These are phyloP conservation scores for Amphibolis antarctica DNA, from an alignment of 106 monocot species.

Conservation along the genomic window DNA sequence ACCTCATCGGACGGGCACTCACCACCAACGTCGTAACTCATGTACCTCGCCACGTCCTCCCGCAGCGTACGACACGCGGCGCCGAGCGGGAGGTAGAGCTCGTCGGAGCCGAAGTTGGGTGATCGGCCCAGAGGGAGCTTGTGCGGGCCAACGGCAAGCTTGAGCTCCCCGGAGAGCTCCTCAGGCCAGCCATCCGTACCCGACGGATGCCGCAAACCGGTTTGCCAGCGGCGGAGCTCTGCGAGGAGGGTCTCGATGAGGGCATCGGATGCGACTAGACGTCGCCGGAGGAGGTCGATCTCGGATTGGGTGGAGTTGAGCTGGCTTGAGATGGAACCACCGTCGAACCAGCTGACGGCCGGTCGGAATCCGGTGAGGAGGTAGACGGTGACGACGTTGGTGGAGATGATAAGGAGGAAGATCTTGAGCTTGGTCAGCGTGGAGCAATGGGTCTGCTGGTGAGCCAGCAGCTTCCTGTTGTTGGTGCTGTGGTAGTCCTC, in stretches of 20 bases:
- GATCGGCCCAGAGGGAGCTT: conserved; percentile 24
- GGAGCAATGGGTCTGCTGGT: conserved; percentile 4
- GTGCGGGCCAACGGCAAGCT: conserved; percentile 37
- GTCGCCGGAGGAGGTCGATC: conserved; percentile 19
- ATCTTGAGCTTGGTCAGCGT: conserved; percentile 18
- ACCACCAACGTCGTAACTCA: conserved; percentile 38
- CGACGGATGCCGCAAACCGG: not conserved
- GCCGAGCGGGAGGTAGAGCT: conserved; percentile 35
- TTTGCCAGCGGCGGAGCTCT: conserved; percentile 2
- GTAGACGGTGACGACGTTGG: conserved; percentile 34
- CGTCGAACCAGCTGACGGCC: not conserved
- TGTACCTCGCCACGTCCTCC: conserved; percentile 38
- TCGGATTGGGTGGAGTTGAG: conserved; percentile 30
- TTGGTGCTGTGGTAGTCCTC: conserved; percentile 15
- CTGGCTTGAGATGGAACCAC: conserved; percentile 13
- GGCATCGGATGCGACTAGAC: conserved; percentile 25
- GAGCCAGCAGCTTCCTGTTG: conserved; percentile 3
- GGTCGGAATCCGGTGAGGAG: conserved; percentile 9
- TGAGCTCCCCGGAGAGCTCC: conserved; percentile 32
- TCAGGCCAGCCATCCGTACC: conserved; percentile 14
- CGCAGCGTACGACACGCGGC: conserved; percentile 28
- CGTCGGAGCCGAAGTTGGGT: conserved; percentile 26
- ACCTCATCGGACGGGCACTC: conserved; percentile 53
- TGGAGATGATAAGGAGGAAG: conserved; percentile 30
- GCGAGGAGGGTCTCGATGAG: conserved; percentile 24